These are phyloP conservation scores for Saccharomycopsis oosterbeekiorum DNA, from an alignment of 805 yeast genomes.

Conservation along the genomic window DNA sequence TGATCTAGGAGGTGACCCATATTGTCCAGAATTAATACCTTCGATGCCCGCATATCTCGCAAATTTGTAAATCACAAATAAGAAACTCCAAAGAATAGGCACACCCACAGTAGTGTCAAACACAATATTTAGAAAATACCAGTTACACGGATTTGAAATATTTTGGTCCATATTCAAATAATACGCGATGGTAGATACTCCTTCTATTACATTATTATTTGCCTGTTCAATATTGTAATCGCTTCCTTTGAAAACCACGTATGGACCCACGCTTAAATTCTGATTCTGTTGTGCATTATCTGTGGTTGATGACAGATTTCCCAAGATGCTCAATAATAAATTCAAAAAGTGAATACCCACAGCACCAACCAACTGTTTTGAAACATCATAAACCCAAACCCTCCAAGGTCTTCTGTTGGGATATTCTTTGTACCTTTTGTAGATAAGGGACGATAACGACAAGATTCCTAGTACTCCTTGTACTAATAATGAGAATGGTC, in stretches of 20 bases:
- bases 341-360: slow-evolving; percentile 75
- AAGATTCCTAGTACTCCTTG: slow-evolving; percentile 70
- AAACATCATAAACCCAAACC: slow-evolving; percentile 83
- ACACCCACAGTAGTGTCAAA: slow-evolving; percentile 93
- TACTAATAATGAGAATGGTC: slow-evolving; percentile 76
- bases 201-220: not conserved
- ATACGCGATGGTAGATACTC: slow-evolving; percentile 14
- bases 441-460: slow-evolving; percentile 61
- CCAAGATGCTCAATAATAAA: slow-evolving; percentile 56
- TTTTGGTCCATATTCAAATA: slow-evolving; percentile 24
- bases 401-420: slow-evolving; percentile 78
- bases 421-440: slow-evolving; percentile 68
- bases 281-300: not conserved
- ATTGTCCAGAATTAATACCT: slow-evolving; percentile 36
- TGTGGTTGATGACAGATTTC: slow-evolving; percentile 23
- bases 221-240: not conserved
- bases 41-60: slow-evolving; percentile 35
- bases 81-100: slow-evolving; percentile 56
- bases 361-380: slow-evolving; percentile 85
- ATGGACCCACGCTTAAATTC: slow-evolving; percentile 6
- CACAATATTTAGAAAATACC: slow-evolving; percentile 84
- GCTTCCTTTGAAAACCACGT: not conserved
- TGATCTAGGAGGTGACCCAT: slow-evolving; percentile 40
- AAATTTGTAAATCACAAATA: slow-evolving; percentile 41
- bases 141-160: slow-evolving; percentile 73